Percentiles rank a stretch among this genome's conserved stretches.
Conservation (phyloP, 305 asterid species). For the Solanum hybrid region DNA sequence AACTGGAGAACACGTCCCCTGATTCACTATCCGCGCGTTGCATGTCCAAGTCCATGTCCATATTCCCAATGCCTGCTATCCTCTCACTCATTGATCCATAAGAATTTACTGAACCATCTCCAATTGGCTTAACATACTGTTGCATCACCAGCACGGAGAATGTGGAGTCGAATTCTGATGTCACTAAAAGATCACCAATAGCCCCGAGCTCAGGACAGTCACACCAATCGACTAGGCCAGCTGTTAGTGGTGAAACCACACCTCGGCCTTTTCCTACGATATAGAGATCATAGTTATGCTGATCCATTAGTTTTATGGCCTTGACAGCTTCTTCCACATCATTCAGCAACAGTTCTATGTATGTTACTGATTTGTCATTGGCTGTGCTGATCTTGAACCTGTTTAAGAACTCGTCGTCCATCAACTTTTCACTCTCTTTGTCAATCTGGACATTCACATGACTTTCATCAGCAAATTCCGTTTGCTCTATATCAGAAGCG, state of each 20-base stretch:
- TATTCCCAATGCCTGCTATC: not conserved
- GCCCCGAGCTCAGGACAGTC: conserved; percentile 95
- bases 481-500: conserved; percentile 4
- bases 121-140: conserved; percentile 31
- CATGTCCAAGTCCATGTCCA: conserved; percentile 25
- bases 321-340: conserved; percentile 80
- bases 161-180: conserved; percentile 65
- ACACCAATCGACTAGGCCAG: conserved; percentile 89
- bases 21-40: conserved; percentile 42
- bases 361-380: conserved; percentile 26
- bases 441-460: conserved; percentile 44
- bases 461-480: conserved; percentile 16
- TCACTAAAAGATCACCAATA: conserved; percentile 78
- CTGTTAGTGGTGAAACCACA: conserved; percentile 43
- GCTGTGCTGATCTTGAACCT: conserved; percentile 45
- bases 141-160: conserved; percentile 82
- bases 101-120: conserved; percentile 39
- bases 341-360: conserved; percentile 42
- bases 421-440: conserved; percentile 33
- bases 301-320: conserved; percentile 76
- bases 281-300: conserved; percentile 50
- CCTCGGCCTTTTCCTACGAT: conserved; percentile 82
- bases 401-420: conserved; percentile 62
- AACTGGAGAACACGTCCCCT: conserved; percentile 35
- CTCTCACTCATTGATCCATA: conserved; percentile 26